Conservation (phyloP, 2,329 filamentous ascomycete genomes). For the Talaromyces amestolkiae region DNA sequence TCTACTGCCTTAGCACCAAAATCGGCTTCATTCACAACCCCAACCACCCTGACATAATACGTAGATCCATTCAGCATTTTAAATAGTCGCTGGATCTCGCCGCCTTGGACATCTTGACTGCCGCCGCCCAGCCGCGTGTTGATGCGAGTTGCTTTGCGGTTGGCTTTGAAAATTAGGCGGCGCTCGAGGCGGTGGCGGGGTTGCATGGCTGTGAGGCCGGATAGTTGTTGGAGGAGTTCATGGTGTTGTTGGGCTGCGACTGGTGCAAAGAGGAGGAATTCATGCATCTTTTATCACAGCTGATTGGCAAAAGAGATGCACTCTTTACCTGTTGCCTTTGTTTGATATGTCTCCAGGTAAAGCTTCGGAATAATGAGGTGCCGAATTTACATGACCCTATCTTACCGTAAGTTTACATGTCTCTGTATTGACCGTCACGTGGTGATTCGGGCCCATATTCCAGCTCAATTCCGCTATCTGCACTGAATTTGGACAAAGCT, state of each 20-base stretch:
- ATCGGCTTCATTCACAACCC: conserved; percentile 40
- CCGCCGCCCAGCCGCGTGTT: conserved; percentile 40
- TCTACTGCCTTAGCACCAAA: conserved; percentile 29
- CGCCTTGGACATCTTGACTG: conserved; percentile 45
- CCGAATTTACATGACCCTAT: too few species aligned
- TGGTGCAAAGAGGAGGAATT: conserved; percentile 61
- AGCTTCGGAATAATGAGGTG: too few species aligned
- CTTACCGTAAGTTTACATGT: too few species aligned
- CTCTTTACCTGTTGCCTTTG: too few species aligned
- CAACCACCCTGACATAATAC: conserved; percentile 55
- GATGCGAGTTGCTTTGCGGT: conserved; percentile 45
- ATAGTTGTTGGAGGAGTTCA: conserved; percentile 60
- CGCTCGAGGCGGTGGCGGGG: conserved; percentile 55
- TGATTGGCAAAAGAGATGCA: too few species aligned
- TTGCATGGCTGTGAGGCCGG: conserved; percentile 61
- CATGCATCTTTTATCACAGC: too few species aligned
- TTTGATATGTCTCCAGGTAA: too few species aligned
- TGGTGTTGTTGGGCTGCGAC: conserved; percentile 57
- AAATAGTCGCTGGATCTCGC: conserved; percentile 46
- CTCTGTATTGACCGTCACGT: too few species aligned
- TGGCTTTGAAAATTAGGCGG: conserved; percentile 58
- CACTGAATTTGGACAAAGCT: too few species aligned
- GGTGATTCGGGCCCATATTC: too few species aligned
- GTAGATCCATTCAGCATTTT: conserved; percentile 51
- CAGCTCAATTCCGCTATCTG: too few species aligned